Conservation (phyloP, 352 stramenopile genomes). For the Blastocystis sp. region DNA sequence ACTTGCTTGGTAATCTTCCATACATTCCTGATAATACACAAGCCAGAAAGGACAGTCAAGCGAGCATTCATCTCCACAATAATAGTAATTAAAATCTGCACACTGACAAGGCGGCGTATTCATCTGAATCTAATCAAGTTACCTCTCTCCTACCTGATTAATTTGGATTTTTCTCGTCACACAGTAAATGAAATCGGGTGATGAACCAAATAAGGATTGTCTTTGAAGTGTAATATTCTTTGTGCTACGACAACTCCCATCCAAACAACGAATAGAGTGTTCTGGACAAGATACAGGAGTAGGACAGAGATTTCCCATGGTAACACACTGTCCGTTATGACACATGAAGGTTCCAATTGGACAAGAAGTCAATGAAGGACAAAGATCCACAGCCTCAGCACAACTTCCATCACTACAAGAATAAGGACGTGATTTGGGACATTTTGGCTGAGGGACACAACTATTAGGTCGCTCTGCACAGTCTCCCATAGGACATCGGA, state of each 20-base stretch:
- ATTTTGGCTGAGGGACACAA: neutral
- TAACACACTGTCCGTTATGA: constrained; percentile 6
- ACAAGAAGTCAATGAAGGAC: neutral
- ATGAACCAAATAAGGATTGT: neutral
- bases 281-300: neutral
- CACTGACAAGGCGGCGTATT: constrained; percentile 19
- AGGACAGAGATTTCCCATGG: neutral
- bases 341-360: constrained; percentile 3
- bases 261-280: neutral
- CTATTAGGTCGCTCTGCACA: neutral
- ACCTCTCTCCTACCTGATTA: neutral
- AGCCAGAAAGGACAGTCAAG: constrained; percentile 1
- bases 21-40: neutral
- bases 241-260: neutral
- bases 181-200: neutral
- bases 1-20: neutral
- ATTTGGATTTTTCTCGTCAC: neutral
- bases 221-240: neutral
- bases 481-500: constrained; percentile 51
- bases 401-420: constrained; percentile 39
- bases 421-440: neutral
- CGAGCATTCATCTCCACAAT: constrained; percentile 3
- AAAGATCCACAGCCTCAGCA: neutral
- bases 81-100: neutral
- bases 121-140: neutral